phyloP scores from a whole-genome alignment of 139 green algal species.

The Chlorella ohadii region DNA sequence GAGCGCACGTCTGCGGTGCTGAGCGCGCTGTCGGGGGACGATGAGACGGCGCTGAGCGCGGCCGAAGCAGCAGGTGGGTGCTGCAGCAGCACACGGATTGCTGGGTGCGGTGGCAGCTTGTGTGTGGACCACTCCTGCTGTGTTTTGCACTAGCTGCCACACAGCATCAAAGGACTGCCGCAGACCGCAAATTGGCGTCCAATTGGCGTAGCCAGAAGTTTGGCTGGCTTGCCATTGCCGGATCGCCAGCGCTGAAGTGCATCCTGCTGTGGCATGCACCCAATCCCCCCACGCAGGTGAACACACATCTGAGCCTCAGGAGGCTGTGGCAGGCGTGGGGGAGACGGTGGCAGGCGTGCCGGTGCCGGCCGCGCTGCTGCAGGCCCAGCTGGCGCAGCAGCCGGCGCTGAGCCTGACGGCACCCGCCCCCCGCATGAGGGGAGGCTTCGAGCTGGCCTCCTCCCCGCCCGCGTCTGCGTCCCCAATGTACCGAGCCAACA shows the following conservation, averaged over 20 bases:
- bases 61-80: slow-evolving; percentile 23
- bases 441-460: slow-evolving; percentile 11
- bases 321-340: background rate
- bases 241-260: no score
- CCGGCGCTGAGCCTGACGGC: slow-evolving; percentile 20
- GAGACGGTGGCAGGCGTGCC: background rate
- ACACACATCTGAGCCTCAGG: slow-evolving; percentile 23
- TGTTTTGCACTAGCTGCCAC: no score
- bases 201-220: no score
- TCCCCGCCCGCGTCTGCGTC: slow-evolving; percentile 29
- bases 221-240: no score
- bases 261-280: no score
- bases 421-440: background rate
- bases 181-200: no score
- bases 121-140: no score
- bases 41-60: slow-evolving; percentile 37
- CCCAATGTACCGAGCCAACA: slow-evolving; percentile 36
- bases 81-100: no score
- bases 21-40: slow-evolving; percentile 28
- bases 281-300: background rate
- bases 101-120: no score
- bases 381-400: background rate
- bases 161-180: no score
- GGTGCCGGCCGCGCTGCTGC: background rate
- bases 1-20: slow-evolving; percentile 41